Conservation (phyloP, 768 basidiomycete genomes). For the Dacryopinax primogenitus region DNA sequence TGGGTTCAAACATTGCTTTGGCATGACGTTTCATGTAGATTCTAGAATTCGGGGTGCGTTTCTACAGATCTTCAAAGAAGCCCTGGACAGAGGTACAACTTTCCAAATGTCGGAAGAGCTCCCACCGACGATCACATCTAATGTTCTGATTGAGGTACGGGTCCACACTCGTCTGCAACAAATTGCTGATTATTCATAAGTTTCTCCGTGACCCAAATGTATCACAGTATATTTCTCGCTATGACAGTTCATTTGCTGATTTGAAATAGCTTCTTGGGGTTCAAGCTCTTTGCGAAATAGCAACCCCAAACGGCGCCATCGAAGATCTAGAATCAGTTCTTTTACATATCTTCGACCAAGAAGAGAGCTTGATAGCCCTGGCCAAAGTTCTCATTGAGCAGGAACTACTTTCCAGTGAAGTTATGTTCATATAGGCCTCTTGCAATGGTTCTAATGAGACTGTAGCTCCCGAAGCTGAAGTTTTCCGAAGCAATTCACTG, state of each 20-base stretch:
- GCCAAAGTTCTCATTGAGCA: constrained; percentile 75
- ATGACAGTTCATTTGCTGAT: constrained; percentile 4
- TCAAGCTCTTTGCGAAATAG: constrained; percentile 70
- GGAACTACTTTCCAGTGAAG: constrained; percentile 66
- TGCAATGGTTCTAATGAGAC: constrained; percentile 1
- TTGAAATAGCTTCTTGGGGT: constrained; percentile 44
- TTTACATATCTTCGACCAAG: constrained; percentile 73
- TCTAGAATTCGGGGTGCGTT: constrained; percentile 62
- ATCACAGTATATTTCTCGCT: background rate
- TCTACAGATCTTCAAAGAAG: constrained; percentile 69
- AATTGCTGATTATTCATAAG: background rate
- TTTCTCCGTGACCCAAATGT: constrained; percentile 13
- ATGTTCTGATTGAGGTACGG: constrained; percentile 4
- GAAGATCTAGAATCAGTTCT: constrained; percentile 70
- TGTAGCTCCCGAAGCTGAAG: constrained; percentile 61
- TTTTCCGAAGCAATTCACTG: constrained; percentile 81
- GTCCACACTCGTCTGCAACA: background rate
- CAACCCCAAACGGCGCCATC: constrained; percentile 59
- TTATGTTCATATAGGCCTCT: background rate
- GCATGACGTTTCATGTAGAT: constrained; percentile 63
- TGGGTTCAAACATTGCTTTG: constrained; percentile 77
- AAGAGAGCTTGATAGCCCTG: constrained; percentile 53
- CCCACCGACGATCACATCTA: constrained; percentile 27
- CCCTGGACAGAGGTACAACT: constrained; percentile 65
- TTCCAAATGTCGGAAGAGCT: constrained; percentile 50